These are phyloP conservation scores for Ogataea paraovalis DNA, from an alignment of 805 yeast genomes.

Conservation along the genomic window DNA sequence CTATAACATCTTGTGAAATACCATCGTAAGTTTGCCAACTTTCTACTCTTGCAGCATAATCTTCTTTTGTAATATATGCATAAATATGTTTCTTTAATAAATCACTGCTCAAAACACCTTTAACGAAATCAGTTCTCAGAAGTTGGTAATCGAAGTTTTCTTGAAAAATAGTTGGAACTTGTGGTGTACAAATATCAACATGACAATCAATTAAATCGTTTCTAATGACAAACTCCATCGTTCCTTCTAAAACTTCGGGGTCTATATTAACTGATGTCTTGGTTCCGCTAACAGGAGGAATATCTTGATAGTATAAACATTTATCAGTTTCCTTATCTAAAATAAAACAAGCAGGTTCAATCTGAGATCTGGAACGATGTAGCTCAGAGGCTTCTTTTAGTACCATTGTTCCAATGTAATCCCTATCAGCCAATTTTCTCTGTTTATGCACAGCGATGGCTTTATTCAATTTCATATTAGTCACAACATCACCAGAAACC, in stretches of 20 bases:
- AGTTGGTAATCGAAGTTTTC: conserved; percentile 94
- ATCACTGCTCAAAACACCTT: conserved; percentile 87
- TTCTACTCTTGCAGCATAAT: conserved; percentile 93
- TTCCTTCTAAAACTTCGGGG: conserved; percentile 75
- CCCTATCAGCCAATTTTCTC: conserved; percentile 72
- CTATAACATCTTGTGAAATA: conserved; percentile 81
- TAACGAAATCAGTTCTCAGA: conserved; percentile 81
- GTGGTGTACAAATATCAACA: conserved; percentile 92
- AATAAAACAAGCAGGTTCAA: conserved; percentile 81
- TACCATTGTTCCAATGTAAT: conserved; percentile 93
- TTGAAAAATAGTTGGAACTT: conserved; percentile 91
- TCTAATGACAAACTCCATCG: conserved; percentile 73
- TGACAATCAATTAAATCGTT: conserved; percentile 96
- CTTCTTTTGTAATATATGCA: conserved; percentile 74
- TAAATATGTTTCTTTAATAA: conserved; percentile 86
- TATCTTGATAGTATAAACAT: conserved; percentile 80
- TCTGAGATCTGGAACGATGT: conserved; percentile 78
- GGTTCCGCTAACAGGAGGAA: conserved; percentile 51
- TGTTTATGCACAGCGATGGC: conserved; percentile 70
- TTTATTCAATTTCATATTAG: conserved; percentile 77
- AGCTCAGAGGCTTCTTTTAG: conserved; percentile 77
- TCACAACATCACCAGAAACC: conserved; percentile 93
- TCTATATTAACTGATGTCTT: conserved; percentile 60
- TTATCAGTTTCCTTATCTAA: conserved; percentile 69
- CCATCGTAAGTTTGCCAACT: conserved; percentile 93